phyloP scores from a whole-genome alignment of 139 green algal genomes.

The Tetradesmus obliquus region DNA sequence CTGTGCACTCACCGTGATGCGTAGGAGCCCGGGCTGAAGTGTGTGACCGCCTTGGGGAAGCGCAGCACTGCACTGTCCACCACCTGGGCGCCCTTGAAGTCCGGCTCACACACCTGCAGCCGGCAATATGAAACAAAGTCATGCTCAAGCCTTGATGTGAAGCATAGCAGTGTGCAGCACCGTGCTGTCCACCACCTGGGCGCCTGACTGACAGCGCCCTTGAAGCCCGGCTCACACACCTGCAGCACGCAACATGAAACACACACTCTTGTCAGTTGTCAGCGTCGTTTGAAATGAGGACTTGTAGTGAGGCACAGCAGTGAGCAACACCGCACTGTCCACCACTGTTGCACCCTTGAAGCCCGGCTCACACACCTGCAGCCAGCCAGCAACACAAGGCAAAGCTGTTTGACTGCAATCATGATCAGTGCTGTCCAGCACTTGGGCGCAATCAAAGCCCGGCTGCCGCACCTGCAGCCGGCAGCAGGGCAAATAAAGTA shows the following conservation, averaged over 20 bases:
- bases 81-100: constrained; percentile 4
- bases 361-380: constrained; percentile 76
- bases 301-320: too few relatives aligned
- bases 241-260: not conserved
- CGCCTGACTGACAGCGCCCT: not conserved
- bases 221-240: not conserved
- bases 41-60: constrained; percentile 87
- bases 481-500: too few relatives aligned
- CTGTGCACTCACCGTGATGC: constrained; percentile 7
- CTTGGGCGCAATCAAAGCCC: too few relatives aligned
- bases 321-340: constrained; percentile 57
- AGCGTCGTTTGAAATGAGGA: too few relatives aligned
- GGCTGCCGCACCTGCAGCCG: too few relatives aligned
- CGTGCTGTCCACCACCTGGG: not conserved
- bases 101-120: constrained; percentile 23
- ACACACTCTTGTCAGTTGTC: too few relatives aligned
- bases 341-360: constrained; percentile 74
- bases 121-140: constrained; percentile 26
- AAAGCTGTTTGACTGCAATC: too few relatives aligned
- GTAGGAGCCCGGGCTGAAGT: constrained; percentile 83
- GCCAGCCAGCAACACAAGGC: too few relatives aligned
- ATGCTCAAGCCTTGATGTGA: not conserved
- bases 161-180: not conserved
- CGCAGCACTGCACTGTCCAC: constrained; percentile 46
- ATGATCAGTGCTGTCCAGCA: too few relatives aligned